Conservation (phyloP, 2,329 filamentous ascomycete species). For the Uncinocarpus reesii region DNA sequence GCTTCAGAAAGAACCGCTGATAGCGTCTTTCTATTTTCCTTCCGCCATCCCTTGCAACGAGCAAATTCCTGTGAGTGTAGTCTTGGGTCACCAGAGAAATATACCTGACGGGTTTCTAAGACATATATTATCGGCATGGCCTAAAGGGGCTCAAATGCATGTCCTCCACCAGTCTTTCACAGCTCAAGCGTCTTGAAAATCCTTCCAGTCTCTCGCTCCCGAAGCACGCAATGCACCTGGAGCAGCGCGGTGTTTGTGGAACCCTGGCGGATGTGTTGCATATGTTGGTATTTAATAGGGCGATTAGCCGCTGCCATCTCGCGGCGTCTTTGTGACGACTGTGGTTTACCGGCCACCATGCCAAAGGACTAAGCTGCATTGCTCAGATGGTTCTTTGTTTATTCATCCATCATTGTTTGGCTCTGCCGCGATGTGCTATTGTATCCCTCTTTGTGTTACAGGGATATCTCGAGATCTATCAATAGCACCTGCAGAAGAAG, state of each 20-base stretch:
- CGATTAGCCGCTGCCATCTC: neutral
- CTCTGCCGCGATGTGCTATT: no score
- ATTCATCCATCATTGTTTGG: no score
- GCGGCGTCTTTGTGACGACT: neutral
- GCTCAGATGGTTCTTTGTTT: no score
- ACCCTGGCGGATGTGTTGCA: conserved; percentile 1
- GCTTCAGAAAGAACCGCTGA: neutral
- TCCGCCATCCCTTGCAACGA: no score
- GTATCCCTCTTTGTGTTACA: neutral
- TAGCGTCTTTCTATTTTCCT: neutral
- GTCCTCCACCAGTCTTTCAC: neutral
- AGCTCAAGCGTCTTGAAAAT: neutral
- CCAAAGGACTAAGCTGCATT: neutral
- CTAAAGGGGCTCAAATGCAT: neutral
- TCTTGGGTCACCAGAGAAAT: no score
- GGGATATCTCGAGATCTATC: no score
- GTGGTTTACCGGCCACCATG: neutral
- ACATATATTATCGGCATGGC: neutral
- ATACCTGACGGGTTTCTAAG: no score
- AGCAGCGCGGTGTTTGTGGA: neutral
- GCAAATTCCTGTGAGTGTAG: no score
- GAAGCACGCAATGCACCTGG: neutral
- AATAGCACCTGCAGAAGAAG: no score
- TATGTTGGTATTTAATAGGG: neutral
- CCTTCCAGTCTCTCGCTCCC: neutral